Evolutionary conservation across 2,329 filamentous ascomycete species (phyloP).

Genomic region (Epichloe baconii): DNA sequence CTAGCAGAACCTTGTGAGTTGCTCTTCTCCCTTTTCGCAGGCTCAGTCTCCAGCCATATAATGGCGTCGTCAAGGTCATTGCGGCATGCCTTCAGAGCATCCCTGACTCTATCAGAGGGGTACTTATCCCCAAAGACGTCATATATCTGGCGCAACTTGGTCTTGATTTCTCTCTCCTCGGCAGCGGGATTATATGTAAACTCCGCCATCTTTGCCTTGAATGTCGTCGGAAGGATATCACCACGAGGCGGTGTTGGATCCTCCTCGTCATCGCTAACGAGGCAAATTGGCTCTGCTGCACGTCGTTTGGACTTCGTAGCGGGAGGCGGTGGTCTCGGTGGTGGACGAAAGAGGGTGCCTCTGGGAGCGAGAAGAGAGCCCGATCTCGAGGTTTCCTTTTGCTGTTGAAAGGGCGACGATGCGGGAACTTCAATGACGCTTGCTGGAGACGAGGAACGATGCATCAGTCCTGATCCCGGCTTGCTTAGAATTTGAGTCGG

Average conservation of each 20-base stretch:
- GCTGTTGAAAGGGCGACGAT: constrained; percentile 59
- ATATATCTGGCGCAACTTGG: constrained; percentile 23
- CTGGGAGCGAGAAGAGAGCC: constrained; percentile 59
- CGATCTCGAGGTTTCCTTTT: constrained; percentile 17
- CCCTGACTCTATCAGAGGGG: constrained; percentile 17
- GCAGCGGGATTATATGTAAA: constrained; percentile 35
- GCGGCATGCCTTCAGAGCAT: constrained; percentile 19
- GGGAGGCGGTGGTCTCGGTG: constrained; percentile 15
- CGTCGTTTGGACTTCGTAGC: constrained; percentile 21
- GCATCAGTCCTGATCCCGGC: constrained; percentile 18
- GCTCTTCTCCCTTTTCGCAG: constrained; percentile 1
- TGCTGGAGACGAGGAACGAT: constrained; percentile 29
- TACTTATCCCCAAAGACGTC: constrained; percentile 21
- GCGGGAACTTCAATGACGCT: constrained; percentile 64
- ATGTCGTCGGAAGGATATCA: constrained; percentile 49
- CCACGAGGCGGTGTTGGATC: constrained; percentile 37
- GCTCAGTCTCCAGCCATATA: constrained; percentile 14
- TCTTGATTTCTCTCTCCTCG: constrained; percentile 22
- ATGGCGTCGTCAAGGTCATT: constrained; percentile 25
- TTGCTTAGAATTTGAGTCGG: constrained; percentile 34
- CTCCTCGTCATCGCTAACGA: constrained; percentile 36
- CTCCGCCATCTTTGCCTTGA: constrained; percentile 27
- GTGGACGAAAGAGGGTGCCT: constrained; percentile 56
- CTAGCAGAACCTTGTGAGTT: constrained; percentile 7
- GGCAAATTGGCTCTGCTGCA: constrained; percentile 29